Conservation (phyloP, 2,329 filamentous ascomycete genomes). For the Venturia oleaginea region DNA sequence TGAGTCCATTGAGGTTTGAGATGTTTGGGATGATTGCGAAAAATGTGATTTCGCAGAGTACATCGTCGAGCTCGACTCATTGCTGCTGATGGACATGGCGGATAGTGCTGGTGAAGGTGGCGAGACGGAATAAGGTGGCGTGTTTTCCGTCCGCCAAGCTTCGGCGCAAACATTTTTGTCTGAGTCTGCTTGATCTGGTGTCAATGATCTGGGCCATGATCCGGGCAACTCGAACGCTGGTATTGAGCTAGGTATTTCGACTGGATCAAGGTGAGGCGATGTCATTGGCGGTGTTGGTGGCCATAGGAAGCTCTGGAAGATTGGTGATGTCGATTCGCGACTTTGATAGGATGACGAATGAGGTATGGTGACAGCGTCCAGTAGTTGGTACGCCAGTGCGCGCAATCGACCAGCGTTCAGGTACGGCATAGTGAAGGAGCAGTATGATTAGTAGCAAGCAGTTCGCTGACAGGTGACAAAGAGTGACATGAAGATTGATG, state of each 20-base stretch:
- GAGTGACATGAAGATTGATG: not conserved
- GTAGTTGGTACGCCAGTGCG: not conserved
- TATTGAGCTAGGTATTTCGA: not conserved
- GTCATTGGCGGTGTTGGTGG: constrained; percentile 4
- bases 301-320: not conserved
- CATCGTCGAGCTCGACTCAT: not conserved
- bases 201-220: not conserved
- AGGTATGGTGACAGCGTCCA: not conserved
- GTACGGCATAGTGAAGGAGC: not conserved
- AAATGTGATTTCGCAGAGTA: not conserved
- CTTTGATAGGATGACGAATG: not conserved
- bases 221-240: not conserved
- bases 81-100: not conserved
- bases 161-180: not conserved
- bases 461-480: not conserved
- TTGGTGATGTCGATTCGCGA: not conserved
- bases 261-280: not conserved
- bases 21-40: not conserved
- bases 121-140: not conserved
- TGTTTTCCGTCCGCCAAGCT: not conserved
- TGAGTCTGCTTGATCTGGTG: not conserved
- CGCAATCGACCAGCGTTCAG: not conserved
- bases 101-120: not conserved
- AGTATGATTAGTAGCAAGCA: not conserved
- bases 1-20: not conserved